phyloP scores from a whole-genome alignment of 306 rosid genomes.

The Gillenia trifoliata region DNA sequence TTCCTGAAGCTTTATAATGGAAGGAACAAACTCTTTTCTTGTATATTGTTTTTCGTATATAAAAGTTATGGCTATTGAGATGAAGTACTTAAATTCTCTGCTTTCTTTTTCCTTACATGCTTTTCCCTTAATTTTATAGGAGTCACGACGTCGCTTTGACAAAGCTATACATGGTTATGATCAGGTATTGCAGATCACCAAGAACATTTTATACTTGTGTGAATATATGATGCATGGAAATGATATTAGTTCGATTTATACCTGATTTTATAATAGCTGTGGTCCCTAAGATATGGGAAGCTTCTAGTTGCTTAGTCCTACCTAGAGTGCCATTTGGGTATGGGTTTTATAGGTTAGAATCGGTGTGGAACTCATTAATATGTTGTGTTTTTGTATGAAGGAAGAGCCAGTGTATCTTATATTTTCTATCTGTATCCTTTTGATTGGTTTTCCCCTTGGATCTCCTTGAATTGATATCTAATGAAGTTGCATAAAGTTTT shows the following conservation, averaged over 20 bases:
- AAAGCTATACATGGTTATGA: slow-evolving; percentile 76
- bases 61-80: background rate
- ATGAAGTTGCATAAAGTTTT: slow-evolving; percentile 20
- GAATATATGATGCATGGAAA: background rate
- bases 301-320: background rate
- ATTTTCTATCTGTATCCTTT: background rate
- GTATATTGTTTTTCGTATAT: background rate
- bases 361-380: background rate
- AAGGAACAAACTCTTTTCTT: background rate
- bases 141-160: slow-evolving; percentile 74
- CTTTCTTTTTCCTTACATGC: background rate
- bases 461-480: slow-evolving; percentile 15
- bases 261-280: background rate
- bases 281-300: background rate
- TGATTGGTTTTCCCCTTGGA: background rate
- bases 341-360: background rate
- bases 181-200: slow-evolving; percentile 56
- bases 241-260: background rate
- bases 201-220: background rate
- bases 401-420: background rate
- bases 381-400: background rate
- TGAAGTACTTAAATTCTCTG: background rate
- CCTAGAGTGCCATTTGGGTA: background rate
- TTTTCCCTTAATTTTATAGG: slow-evolving; percentile 43
- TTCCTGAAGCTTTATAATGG: background rate